phyloP scores from a whole-genome alignment of 345 rosid species.

The Euphorbia peplus region DNA sequence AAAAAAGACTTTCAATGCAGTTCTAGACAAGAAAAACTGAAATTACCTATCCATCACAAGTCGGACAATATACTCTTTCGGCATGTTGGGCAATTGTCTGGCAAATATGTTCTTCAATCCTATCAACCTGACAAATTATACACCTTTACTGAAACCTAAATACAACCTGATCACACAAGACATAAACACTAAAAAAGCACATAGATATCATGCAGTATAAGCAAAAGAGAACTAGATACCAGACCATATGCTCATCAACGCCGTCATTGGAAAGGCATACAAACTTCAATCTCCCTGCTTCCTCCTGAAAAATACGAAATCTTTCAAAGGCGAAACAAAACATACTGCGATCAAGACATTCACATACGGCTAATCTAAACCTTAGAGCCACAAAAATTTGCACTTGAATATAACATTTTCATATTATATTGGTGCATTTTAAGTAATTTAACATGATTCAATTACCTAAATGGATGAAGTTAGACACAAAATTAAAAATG shows the following conservation, averaged over 20 bases:
- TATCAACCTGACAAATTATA: conserved; percentile 60
- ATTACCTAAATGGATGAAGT: not conserved
- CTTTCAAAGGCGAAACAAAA: not conserved
- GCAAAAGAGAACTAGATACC: conserved; percentile 51
- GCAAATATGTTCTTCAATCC: conserved; percentile 98
- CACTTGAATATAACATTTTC: not conserved
- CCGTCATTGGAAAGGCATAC: conserved; percentile 79
- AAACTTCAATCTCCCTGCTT: conserved; percentile 84
- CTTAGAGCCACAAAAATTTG: not conserved
- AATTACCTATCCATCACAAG: conserved; percentile 98
- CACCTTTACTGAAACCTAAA: not conserved
- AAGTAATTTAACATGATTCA: not conserved
- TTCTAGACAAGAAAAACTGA: no score
- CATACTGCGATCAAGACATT: not conserved
- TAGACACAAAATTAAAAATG: not conserved
- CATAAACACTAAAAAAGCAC: conserved; percentile 1
- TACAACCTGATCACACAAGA: not conserved
- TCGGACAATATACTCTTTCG: conserved; percentile 97
- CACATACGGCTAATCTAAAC: not conserved
- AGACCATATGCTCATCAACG: conserved; percentile 90
- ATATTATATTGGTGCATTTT: not conserved
- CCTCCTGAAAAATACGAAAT: conserved; percentile 53
- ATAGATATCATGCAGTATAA: not conserved
- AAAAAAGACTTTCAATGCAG: no score
- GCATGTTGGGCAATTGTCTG: conserved; percentile 98